Evolutionary conservation across 768 basidiomycete genomes (phyloP), one percentile per base, ranked within the genome.

Genomic region (Pseudohyphozyma bogoriensis): DNA sequence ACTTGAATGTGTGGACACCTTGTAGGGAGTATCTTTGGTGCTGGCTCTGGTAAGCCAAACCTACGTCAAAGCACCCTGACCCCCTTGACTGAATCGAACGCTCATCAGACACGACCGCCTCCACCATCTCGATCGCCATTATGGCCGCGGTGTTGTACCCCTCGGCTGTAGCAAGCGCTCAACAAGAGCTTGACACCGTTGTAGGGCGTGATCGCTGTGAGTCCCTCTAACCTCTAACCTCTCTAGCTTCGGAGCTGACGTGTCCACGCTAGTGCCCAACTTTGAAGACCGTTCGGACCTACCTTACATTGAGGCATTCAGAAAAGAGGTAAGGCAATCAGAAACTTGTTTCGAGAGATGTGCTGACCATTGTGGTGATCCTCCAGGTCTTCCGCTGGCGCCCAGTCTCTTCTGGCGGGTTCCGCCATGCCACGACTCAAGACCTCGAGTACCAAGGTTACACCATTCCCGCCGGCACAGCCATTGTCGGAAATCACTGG

Each of bases 261-360:
- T 24, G 5, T 29, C 46, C 28, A 3, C 28, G 26, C 46, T n/a
- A 47, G 46, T 55, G 3, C 63, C 63, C 37, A 40, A 32, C 28
- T 56, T 65, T 29, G 44, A 11, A 6, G 63, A 65, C 46, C 49
- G 57, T 36, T 31, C 56, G 26, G 51, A 56, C 11, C 56, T 65
- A 2, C 58, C 56, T 2, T 60, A 52, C 26, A 47, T 55, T 20
- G 22, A 26, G n/a, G 59, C 63, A 9, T 46, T 65, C 7, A 39
- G 58, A 6, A 40, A 45, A 7, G 63, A 65, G 47, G 46, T 47
- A 2, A 7, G 46, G 2, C 2, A 11, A 9, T 20, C 28, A n/a
- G n/a, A n/a, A n/a, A n/a, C n/a, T n/a, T n/a, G n/a, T n/a, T n/a
- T n/a, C n/a, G n/a, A n/a, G n/a, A n/a, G n/a, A n/a, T n/a, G n/a